These are phyloP conservation scores for Orbilia ellipsospora DNA, from an alignment of 2,329 filamentous ascomycete genomes.

Conservation along the genomic window DNA sequence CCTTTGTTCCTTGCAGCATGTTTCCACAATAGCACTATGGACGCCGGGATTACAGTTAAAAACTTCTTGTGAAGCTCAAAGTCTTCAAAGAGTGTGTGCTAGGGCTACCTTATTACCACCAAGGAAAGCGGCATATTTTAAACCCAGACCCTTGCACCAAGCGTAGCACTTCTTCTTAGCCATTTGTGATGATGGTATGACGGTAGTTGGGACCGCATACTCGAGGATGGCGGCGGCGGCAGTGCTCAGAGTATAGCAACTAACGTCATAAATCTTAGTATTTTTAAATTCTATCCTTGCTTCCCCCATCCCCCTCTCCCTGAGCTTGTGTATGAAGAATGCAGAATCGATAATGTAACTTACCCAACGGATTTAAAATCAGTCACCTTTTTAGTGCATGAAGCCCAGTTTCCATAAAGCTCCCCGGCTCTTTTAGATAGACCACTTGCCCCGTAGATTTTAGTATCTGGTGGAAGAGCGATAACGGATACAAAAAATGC, in stretches of 20 bases:
- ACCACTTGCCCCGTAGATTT: background rate
- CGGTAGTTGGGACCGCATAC: background rate
- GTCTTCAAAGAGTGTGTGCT: no score
- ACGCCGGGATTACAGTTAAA: background rate
- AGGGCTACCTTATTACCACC: background rate
- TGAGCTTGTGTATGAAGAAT: background rate
- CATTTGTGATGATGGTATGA: background rate
- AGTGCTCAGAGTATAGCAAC: background rate
- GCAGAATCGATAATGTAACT: background rate
- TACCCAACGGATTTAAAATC: background rate
- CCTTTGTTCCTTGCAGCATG: background rate
- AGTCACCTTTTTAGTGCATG: background rate
- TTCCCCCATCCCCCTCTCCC: no score
- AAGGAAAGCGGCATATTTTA: background rate
- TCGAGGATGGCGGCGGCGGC: background rate
- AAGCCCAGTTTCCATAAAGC: background rate
- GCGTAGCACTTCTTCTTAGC: background rate
- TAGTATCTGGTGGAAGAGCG: background rate
- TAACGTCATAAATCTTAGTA: background rate
- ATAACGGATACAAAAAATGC: background rate
- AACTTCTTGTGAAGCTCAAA: no score
- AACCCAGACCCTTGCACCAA: constrained; percentile 2
- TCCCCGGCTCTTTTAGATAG: background rate
- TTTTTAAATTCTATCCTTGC: background rate
- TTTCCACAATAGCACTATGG: background rate